Evolutionary conservation across 2,329 filamentous ascomycete genomes (phyloP).

Genomic region (Penicillium sp.): DNA sequence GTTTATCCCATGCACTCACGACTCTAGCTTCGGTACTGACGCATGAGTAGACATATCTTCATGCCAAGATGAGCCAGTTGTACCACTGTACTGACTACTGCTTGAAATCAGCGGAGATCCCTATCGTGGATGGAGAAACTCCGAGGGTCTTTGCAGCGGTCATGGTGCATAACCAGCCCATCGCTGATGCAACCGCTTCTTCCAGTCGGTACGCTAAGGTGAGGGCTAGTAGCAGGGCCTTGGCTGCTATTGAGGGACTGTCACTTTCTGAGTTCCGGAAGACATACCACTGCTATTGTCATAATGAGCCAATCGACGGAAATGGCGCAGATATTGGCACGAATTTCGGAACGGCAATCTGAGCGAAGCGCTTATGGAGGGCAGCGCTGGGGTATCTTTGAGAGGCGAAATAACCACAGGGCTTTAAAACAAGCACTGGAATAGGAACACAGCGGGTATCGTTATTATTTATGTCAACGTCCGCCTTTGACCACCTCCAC

Average conservation of each 20-base stretch:
- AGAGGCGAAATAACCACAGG: too few species aligned
- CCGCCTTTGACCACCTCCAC: too few species aligned
- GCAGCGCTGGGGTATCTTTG: too few species aligned
- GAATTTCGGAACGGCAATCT: slow-evolving; percentile 33
- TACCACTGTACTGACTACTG: slow-evolving; percentile 63
- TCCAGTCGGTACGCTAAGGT: slow-evolving; percentile 72
- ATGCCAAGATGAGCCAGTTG: slow-evolving; percentile 59
- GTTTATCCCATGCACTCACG: neutral
- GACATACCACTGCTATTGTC: slow-evolving; percentile 63
- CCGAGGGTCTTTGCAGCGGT: slow-evolving; percentile 63
- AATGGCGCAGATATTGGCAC: slow-evolving; percentile 21
- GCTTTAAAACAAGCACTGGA: too few species aligned
- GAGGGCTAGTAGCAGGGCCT: slow-evolving; percentile 42
- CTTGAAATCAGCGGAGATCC: slow-evolving; percentile 47
- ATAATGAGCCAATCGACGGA: slow-evolving; percentile 12
- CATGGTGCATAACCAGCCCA: slow-evolving; percentile 67
- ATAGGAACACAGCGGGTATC: too few species aligned
- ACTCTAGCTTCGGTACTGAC: neutral
- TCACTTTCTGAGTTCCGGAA: slow-evolving; percentile 56
- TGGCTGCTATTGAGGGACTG: slow-evolving; percentile 48
- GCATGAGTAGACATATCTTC: slow-evolving; percentile 57
- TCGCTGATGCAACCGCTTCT: slow-evolving; percentile 59
- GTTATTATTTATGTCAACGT: too few species aligned
- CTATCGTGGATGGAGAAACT: slow-evolving; percentile 44
- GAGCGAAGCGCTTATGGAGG: slow-evolving; percentile 2